Evolutionary conservation across 2,329 filamentous ascomycete species (phyloP).

Genomic region (Boeremia lycopersici): DNA sequence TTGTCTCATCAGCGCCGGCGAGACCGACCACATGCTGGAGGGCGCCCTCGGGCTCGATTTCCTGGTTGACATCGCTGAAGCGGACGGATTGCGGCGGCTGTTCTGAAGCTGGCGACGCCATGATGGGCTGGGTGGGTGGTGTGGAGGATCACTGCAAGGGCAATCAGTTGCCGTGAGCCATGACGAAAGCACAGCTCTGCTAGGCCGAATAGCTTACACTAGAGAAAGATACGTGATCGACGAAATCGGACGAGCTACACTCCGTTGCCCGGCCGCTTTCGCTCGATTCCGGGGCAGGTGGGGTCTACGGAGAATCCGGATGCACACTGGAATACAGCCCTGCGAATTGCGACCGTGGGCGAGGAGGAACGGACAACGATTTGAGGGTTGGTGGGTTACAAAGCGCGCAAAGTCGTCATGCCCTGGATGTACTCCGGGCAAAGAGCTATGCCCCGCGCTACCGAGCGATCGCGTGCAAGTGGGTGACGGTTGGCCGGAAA

Average conservation of each 20-base stretch:
- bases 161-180: constrained; percentile 18
- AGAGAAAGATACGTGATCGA: constrained; percentile 19
- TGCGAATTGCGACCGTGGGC: constrained; percentile 8
- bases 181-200: constrained; percentile 29
- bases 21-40: constrained; percentile 42
- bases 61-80: constrained; percentile 48
- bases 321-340: background rate
- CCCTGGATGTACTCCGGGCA: constrained; percentile 9
- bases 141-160: constrained; percentile 14
- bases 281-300: constrained; percentile 10
- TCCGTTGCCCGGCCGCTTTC: constrained; percentile 16
- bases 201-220: constrained; percentile 25
- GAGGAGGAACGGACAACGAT: constrained; percentile 1
- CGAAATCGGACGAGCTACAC: constrained; percentile 21
- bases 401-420: constrained; percentile 28
- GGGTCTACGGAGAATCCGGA: constrained; percentile 18
- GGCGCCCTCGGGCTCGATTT: constrained; percentile 45
- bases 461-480: constrained; percentile 14
- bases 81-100: constrained; percentile 44
- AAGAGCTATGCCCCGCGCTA: constrained; percentile 21
- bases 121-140: constrained; percentile 20
- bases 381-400: constrained; percentile 9
- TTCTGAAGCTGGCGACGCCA: constrained; percentile 35
- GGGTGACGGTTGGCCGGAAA: constrained; percentile 13
- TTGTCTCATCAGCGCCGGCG: constrained; percentile 26